Evolutionary conservation across 129 eudicot genomes (phyloP).

Genomic region (Mikania micrantha): DNA sequence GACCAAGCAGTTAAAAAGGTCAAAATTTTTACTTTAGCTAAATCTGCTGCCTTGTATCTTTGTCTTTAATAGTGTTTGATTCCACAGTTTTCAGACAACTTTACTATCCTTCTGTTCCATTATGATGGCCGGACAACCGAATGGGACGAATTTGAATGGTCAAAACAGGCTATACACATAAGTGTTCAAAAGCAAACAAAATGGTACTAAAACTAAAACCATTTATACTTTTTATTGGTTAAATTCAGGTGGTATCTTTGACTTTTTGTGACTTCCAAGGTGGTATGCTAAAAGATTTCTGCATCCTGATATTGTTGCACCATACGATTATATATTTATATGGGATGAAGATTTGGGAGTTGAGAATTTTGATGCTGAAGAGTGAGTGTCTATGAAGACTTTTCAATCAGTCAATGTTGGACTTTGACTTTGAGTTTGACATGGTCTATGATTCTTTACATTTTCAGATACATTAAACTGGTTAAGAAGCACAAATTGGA

Average conservation of each 20-base stretch:
- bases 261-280: constrained; percentile 36
- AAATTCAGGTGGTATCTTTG: neutral
- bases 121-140: constrained; percentile 79
- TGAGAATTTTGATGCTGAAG: constrained; percentile 84
- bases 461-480: constrained; percentile 67
- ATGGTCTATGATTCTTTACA: neutral
- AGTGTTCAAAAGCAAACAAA: constrained; percentile 82
- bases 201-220: constrained; percentile 43
- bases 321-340: constrained; percentile 79
- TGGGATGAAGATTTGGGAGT: constrained; percentile 99
- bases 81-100: constrained; percentile 73
- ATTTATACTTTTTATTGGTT: neutral
- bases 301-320: constrained; percentile 91
- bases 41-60: neutral
- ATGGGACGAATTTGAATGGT: constrained; percentile 95
- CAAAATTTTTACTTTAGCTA: neutral
- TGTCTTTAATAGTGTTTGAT: constrained; percentile 7
- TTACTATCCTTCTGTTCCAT: constrained; percentile 79
- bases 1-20: constrained; percentile 86
- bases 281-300: constrained; percentile 96
- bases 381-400: constrained; percentile 45
- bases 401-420: neutral
- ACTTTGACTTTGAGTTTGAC: constrained; percentile 4
- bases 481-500: constrained; percentile 89
- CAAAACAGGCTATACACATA: constrained; percentile 74